Evolutionary conservation across 2,329 filamentous ascomycete genomes (phyloP).

Genomic region (Exophiala sp.): DNA sequence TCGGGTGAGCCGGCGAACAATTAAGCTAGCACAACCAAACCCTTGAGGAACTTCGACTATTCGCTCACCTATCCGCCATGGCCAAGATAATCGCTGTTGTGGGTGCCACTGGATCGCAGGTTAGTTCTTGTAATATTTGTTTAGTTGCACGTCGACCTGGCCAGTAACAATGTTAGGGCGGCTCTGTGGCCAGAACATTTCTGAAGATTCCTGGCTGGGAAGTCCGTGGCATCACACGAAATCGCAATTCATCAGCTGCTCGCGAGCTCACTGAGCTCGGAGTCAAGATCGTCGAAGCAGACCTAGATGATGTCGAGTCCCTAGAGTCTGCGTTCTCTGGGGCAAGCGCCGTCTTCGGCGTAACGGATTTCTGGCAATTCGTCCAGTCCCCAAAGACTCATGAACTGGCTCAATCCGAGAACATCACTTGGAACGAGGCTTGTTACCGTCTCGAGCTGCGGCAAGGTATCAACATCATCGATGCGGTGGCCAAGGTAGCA

Average conservation of each 20-base stretch:
- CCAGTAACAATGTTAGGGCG: neutral
- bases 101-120: slow-evolving; percentile 4
- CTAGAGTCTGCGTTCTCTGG: slow-evolving; percentile 7
- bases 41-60: too few relatives aligned
- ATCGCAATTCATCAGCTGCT: neutral
- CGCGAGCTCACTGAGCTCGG: neutral
- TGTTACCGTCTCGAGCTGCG: slow-evolving; percentile 31
- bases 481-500: slow-evolving; percentile 32
- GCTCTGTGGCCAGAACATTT: slow-evolving; percentile 7
- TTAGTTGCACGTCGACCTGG: too few relatives aligned
- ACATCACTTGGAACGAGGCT: slow-evolving; percentile 13
- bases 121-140: neutral
- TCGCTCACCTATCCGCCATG: neutral
- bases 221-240: slow-evolving; percentile 7
- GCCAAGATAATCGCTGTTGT: slow-evolving; percentile 3
- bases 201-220: slow-evolving; percentile 3
- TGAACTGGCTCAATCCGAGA: neutral
- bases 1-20: too few relatives aligned
- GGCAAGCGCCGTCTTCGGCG: slow-evolving; percentile 11
- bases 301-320: slow-evolving; percentile 10
- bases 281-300: slow-evolving; percentile 3
- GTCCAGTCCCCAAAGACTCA: neutral
- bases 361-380: slow-evolving; percentile 16
- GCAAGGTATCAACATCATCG: slow-evolving; percentile 38
- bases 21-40: too few relatives aligned